Percentiles rank a stretch among this genome's conserved stretches.
phyloP scores from a whole-genome alignment of 306 rosid genomes.

The Vigna unguiculata region DNA sequence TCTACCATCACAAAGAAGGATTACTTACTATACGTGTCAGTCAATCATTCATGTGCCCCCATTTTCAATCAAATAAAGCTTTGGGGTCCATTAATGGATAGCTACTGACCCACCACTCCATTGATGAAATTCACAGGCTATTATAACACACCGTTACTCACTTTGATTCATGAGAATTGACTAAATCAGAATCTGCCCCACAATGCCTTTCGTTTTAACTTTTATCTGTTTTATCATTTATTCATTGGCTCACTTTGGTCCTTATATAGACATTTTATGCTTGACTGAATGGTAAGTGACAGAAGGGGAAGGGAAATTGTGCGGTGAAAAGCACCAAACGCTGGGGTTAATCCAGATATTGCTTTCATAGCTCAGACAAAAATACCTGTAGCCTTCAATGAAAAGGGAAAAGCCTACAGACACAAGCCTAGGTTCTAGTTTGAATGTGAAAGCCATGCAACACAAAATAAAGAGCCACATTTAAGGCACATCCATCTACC shows the following conservation, averaged over 20 bases:
- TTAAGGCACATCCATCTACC: conserved; percentile 62
- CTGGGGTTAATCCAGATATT: conserved; percentile 45
- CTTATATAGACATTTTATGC: conserved; percentile 13
- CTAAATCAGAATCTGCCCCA: conserved; percentile 54
- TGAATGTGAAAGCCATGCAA: conserved; percentile 49
- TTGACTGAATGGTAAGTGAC: conserved; percentile 41
- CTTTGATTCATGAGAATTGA: conserved; percentile 53
- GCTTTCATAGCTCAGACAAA: conserved; percentile 52
- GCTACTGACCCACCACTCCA: conserved; percentile 53
- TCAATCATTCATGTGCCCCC: conserved; percentile 45
- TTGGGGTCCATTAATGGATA: conserved; percentile 51
- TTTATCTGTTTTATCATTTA: conserved; percentile 35
- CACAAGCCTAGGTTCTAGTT: conserved; percentile 41
- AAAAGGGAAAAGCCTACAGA: conserved; percentile 29
- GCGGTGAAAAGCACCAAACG: conserved; percentile 35
- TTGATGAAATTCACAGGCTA: conserved; percentile 62
- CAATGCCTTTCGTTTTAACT: conserved; percentile 36
- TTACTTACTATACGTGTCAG: conserved; percentile 39
- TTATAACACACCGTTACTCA: conserved; percentile 47
- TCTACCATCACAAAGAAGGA: conserved; percentile 35
- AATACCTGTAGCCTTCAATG: conserved; percentile 58
- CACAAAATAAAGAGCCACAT: conserved; percentile 45
- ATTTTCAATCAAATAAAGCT: conserved; percentile 45
- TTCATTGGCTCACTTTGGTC: conserved; percentile 29
- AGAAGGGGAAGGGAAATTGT: conserved; percentile 9